phyloP scores from a whole-genome alignment of 106 monocot species.

The Xerophyta viscosa region DNA sequence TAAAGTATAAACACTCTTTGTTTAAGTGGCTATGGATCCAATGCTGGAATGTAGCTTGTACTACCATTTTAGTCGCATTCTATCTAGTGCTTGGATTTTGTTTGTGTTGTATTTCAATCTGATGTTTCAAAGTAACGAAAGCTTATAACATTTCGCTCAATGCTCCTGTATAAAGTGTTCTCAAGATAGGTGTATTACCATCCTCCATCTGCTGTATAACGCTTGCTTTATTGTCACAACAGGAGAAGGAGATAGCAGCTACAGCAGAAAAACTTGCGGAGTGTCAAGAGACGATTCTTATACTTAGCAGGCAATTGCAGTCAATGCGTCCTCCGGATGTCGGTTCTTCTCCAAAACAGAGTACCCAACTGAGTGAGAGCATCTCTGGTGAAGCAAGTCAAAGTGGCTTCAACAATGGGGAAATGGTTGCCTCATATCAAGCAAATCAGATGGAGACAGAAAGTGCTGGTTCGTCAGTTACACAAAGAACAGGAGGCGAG shows the following conservation, averaged over 20 bases:
- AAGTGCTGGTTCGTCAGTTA: slow-evolving; percentile 4
- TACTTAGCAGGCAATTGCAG: slow-evolving; percentile 76
- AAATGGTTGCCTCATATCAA: slow-evolving; percentile 8
- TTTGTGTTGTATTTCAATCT: too few relatives aligned
- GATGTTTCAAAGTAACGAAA: too few relatives aligned
- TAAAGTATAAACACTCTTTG: too few relatives aligned
- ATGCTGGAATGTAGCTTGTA: too few relatives aligned
- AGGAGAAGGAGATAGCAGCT: slow-evolving; percentile 90
- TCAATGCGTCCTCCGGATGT: slow-evolving; percentile 36
- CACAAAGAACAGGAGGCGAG: slow-evolving; percentile 27
- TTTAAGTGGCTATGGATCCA: too few relatives aligned
- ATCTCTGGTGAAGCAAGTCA: slow-evolving; percentile 9
- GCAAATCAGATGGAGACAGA: slow-evolving; percentile 21
- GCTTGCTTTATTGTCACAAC: neutral
- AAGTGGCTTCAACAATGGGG: slow-evolving; percentile 10
- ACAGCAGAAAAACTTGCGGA: slow-evolving; percentile 90
- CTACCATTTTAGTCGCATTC: too few relatives aligned
- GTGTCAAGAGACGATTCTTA: slow-evolving; percentile 88
- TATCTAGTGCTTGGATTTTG: too few relatives aligned
- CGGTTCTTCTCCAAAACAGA: slow-evolving; percentile 17
- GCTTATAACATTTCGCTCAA: too few relatives aligned
- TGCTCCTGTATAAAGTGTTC: too few relatives aligned
- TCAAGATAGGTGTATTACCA: too few relatives aligned
- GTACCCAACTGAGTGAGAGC: slow-evolving; percentile 11
- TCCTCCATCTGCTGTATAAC: neutral